phyloP scores from a whole-genome alignment of 2,329 filamentous ascomycete species.

The Cercospora berteroae region DNA sequence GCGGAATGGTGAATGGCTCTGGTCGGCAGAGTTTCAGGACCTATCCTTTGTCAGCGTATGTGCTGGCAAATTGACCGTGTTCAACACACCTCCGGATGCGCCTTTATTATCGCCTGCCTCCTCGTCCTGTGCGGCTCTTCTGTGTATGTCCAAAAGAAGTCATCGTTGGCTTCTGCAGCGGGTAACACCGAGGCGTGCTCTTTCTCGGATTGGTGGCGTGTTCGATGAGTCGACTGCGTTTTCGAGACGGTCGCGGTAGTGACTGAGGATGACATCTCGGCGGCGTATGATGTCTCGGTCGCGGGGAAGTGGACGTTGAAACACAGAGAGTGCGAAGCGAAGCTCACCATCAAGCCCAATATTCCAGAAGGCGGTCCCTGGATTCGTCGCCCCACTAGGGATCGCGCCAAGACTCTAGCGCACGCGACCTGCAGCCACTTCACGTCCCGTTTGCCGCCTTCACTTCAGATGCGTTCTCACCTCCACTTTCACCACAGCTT shows the following conservation, averaged over 20 bases:
- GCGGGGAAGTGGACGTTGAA: neutral
- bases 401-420: neutral
- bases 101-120: slow-evolving; percentile 92
- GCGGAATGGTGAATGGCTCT: slow-evolving; percentile 91
- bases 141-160: slow-evolving; percentile 98
- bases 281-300: neutral
- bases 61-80: slow-evolving; percentile 46
- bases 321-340: neutral
- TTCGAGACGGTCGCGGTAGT: slow-evolving; percentile 28
- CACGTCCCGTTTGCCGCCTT: neutral
- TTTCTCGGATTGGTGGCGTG: slow-evolving; percentile 10
- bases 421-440: neutral
- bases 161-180: slow-evolving; percentile 40
- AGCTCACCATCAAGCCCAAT: neutral
- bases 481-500: neutral
- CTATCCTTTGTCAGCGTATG: slow-evolving; percentile 47
- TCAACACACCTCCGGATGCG: slow-evolving; percentile 70
- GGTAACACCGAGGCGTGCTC: slow-evolving; percentile 20
- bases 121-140: slow-evolving; percentile 94
- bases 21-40: slow-evolving; percentile 96
- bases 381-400: neutral
- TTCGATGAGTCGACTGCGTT: slow-evolving; percentile 9
- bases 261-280: slow-evolving; percentile 23
- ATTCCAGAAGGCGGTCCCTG: neutral
- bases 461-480: neutral